phyloP scores from a whole-genome alignment of 176 grass and related monocot genomes.

The Guadua angustifolia region DNA sequence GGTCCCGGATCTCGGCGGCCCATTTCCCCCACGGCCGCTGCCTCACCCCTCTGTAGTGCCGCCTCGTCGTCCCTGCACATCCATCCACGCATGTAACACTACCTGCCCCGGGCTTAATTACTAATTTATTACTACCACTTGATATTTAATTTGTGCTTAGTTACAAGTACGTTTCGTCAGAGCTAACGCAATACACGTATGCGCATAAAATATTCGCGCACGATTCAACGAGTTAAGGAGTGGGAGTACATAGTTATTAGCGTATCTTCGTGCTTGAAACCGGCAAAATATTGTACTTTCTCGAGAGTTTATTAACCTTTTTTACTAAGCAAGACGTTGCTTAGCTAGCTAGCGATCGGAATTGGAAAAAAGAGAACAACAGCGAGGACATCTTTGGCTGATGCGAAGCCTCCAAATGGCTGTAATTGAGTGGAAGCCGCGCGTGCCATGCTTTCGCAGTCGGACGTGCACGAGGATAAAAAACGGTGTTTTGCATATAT shows the following conservation, averaged over 20 bases:
- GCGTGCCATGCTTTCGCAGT: slow-evolving; percentile 50
- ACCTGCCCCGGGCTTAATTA: not conserved
- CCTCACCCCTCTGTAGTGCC: slow-evolving; percentile 65
- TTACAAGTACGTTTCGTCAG: slow-evolving; percentile 21
- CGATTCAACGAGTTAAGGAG: slow-evolving; percentile 27
- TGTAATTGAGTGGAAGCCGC: slow-evolving; percentile 29
- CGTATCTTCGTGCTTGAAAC: slow-evolving; percentile 45
- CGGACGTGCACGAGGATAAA: slow-evolving; percentile 15
- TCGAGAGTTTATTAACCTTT: slow-evolving; percentile 3
- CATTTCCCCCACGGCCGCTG: slow-evolving; percentile 79
- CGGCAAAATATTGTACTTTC: not conserved
- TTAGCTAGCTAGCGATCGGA: not conserved
- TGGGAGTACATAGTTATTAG: slow-evolving; percentile 13
- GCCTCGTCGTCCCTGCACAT: slow-evolving; percentile 34
- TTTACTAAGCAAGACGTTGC: not conserved
- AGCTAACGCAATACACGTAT: slow-evolving; percentile 30
- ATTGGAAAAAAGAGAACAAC: not conserved
- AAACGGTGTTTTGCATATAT: slow-evolving; percentile 9
- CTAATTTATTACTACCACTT: not conserved
- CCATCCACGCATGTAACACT: not conserved
- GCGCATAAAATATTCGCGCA: slow-evolving; percentile 47
- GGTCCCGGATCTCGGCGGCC: slow-evolving; percentile 71
- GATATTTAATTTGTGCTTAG: not conserved
- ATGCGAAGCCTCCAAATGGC: slow-evolving; percentile 53
- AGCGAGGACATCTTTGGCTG: slow-evolving; percentile 22